Evolutionary conservation across 2,329 filamentous ascomycete genomes (phyloP), one percentile per base, ranked within the genome.

Genomic region (Claviceps pazoutovae): DNA sequence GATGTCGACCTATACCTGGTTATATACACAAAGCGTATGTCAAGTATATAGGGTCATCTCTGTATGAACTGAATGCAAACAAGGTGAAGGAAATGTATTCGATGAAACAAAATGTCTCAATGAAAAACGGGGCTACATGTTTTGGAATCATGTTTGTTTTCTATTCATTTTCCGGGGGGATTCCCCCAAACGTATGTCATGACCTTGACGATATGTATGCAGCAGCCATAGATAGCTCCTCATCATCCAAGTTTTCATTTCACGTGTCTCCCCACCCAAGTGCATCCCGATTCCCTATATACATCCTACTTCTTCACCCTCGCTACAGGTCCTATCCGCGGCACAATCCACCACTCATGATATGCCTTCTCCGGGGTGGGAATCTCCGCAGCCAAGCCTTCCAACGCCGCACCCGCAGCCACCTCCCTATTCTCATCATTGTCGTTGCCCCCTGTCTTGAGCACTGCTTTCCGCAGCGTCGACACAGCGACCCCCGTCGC

Each of bases 301-400:
- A 5, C 13, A 36, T 36, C 4, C 21, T 23, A 45, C 42, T 26
- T n/a, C 23, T 30, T 42, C 7, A 5, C 41, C 14, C 8, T 34
- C 37, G n/a, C 14, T 5, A 6, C 17, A n/a, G 55, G 53, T 45
- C 61, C 57, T 17, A 80, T 57, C 60, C 68, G 74, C 2, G 80
- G 80, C 51, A 83, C 78, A 53, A 82, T 68, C 80, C 80, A 84
- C 75, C 78, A 83, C 59, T 77, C 72, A 62, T 84, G 79, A 62
- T 82, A 82, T 36, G 73, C 69, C 59, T 76, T 71, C 13, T 73
- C 74, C 23, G 74, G 68, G 21, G 63, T 63, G 8, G 78, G 78
- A 47, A 83, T 69, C 60, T 78, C 73, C 23, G 16, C 73, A 26
- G 23, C 14, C 59, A 66, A 73, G 21, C 81, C 59, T 49, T 65